Percentiles rank a stretch among this genome's conserved stretches.
Evolutionary conservation across 495 filamentous ascomycete genomes (phyloP).

Genomic region (Hypoxylon subgilvum): DNA sequence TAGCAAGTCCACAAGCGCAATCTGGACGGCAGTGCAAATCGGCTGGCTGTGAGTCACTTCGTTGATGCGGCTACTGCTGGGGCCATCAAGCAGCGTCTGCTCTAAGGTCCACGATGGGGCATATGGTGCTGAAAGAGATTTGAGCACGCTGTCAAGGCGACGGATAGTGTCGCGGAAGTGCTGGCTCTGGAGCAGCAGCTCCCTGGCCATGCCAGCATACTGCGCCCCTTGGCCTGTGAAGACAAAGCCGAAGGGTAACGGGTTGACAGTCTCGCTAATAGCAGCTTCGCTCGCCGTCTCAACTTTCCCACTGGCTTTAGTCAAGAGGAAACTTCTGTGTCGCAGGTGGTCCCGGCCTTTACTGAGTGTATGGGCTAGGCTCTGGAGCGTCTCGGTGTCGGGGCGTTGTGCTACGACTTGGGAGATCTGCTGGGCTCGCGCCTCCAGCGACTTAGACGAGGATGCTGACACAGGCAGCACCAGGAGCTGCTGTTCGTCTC

Average conservation of each 20-base stretch:
- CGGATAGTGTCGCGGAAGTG: conserved; percentile 41
- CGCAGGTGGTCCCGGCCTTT: background rate
- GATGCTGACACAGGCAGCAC: background rate
- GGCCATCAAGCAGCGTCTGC: background rate
- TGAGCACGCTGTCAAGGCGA: conserved; percentile 41
- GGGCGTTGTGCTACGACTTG: background rate
- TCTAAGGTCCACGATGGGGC: conserved; percentile 27
- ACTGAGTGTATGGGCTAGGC: background rate
- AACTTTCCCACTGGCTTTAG: background rate
- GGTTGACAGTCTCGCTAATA: background rate
- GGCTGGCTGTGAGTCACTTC: conserved; percentile 48
- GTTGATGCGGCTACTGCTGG: conserved; percentile 16
- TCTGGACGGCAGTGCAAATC: conserved; percentile 57
- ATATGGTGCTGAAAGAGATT: background rate
- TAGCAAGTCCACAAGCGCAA: conserved; percentile 59
- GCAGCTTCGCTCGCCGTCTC: too few relatives aligned
- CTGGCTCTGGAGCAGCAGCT: conserved; percentile 48
- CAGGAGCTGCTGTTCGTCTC: background rate
- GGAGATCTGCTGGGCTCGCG: background rate
- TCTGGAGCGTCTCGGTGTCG: background rate
- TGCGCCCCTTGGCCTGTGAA: background rate
- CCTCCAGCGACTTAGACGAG: background rate
- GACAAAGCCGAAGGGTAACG: background rate
- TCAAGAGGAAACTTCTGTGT: background rate
- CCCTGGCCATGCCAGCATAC: conserved; percentile 59